Base-by-base conservation (phyloP, 768 basidiomycete species). In the Naganishia kalamii region DNA sequence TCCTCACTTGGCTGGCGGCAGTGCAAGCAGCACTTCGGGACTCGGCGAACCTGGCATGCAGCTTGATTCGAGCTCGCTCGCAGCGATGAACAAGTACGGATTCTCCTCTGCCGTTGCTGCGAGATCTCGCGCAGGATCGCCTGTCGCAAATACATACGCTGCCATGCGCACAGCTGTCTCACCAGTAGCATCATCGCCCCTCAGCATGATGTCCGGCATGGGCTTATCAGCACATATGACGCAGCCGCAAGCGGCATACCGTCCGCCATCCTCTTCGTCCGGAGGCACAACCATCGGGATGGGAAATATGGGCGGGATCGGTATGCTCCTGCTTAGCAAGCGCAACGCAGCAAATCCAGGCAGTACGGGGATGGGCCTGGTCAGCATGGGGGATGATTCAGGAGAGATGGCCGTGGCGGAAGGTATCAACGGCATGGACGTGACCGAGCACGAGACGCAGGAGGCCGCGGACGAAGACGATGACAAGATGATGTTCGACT, bases 281-380 rank as follows among this genome's bases (percentile, higher is more conserved):
- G 54, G 54, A 2, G 54, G 54, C 12, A 57, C 54, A 8, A 65
- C 62, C 25, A 65, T 65, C 46, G 63, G 63, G 5, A 66, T 48
- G 10, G 87, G 85, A 6, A 35, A 21, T 88, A 68, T 57, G 11
- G 87, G 85, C 4, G 88, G 88, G 68, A 89, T 89, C 3, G 88
- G 88, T 37, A 91, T 83, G 75, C 89, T 89, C 66, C 87, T 85
- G 81, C 86, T 89, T 44, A 89, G 87, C 87, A 74, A 44, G 66
- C 33, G 23, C 51, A 67, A 68, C 46, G 62, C 48, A n/a, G 60
- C 46, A 1, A 62, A 52, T 43, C 59, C 48, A 6, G 50, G 49
- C 25, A 41, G 59, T 23, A 49, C 47, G 23, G 65, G 65, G 29
- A 66, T 44, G 65, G 65, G 65, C 8, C 21, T 66, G 59, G 48